phyloP scores from a whole-genome alignment of 2,329 filamentous ascomycete genomes.

The Apiospora koreana region DNA sequence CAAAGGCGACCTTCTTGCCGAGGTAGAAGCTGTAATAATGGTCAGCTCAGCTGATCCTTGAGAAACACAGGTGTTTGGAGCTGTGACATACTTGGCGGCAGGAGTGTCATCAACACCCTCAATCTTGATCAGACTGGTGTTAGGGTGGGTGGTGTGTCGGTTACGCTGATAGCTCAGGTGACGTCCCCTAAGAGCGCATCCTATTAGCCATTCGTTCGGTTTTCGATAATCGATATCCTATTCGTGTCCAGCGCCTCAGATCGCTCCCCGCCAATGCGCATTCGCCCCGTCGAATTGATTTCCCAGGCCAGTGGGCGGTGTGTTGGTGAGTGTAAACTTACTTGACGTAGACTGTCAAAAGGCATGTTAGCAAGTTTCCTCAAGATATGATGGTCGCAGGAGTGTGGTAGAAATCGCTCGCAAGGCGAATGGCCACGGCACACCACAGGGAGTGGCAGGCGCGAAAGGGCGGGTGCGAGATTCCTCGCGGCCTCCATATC shows the following conservation, averaged over 20 bases:
- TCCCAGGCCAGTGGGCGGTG: neutral
- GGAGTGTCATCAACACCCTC: slow-evolving; percentile 93
- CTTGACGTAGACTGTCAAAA: slow-evolving; percentile 78
- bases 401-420: neutral
- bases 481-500: neutral
- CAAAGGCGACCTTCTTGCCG: slow-evolving; percentile 98
- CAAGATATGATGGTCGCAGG: neutral
- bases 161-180: slow-evolving; percentile 97
- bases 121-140: slow-evolving; percentile 95
- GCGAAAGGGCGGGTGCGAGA: neutral
- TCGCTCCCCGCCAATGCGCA: neutral
- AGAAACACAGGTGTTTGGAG: neutral
- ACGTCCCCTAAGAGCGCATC: slow-evolving; percentile 70
- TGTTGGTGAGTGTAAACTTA: slow-evolving; percentile 54
- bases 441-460: neutral
- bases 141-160: slow-evolving; percentile 87
- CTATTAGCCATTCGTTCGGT: slow-evolving; percentile 23
- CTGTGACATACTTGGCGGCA: slow-evolving; percentile 73
- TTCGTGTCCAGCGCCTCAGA: slow-evolving; percentile 6
- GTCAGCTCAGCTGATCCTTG: slow-evolving; percentile 21
- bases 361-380: slow-evolving; percentile 38
- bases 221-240: slow-evolving; percentile 6
- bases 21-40: slow-evolving; percentile 74
- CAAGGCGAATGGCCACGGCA: neutral
- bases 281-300: neutral